Conservation (phyloP, 164 flowering plant species). For the Buxus sempervirens region DNA sequence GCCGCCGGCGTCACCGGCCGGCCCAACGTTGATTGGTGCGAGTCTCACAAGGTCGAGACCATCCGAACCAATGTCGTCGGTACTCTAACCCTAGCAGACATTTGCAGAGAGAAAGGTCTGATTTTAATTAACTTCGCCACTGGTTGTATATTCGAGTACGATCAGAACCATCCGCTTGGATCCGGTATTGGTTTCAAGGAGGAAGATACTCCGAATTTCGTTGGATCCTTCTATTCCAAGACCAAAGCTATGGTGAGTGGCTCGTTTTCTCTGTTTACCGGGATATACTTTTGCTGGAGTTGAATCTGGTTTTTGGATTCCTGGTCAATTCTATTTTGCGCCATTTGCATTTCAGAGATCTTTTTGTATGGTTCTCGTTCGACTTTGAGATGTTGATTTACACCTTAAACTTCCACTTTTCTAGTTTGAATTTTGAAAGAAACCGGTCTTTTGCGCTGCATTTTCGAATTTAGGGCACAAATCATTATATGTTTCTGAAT, state of each 20-base stretch:
- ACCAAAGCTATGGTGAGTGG: conserved; percentile 66
- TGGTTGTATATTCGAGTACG: conserved; percentile 69
- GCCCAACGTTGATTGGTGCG: conserved; percentile 76
- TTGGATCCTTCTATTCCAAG: conserved; percentile 68
- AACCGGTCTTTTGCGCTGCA: too few relatives aligned
- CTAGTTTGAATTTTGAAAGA: too few relatives aligned
- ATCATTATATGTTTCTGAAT: too few relatives aligned
- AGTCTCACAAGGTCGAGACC: conserved; percentile 69
- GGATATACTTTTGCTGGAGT: background rate
- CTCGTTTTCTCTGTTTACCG: background rate
- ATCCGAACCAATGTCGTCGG: conserved; percentile 61
- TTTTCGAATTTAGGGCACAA: too few relatives aligned
- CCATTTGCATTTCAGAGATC: too few relatives aligned
- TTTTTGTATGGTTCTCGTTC: too few relatives aligned
- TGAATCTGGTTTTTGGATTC: background rate
- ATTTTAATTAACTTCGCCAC: conserved; percentile 58
- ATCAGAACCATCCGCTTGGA: conserved; percentile 40
- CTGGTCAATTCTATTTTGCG: background rate
- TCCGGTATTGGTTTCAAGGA: conserved; percentile 67
- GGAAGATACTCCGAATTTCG: conserved; percentile 58
- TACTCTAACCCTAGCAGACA: conserved; percentile 57
- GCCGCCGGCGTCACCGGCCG: conserved; percentile 74
- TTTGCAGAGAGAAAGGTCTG: conserved; percentile 48
- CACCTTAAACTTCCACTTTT: too few relatives aligned
- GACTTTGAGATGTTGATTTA: too few relatives aligned